Evolutionary conservation across 1,139 yeast species (phyloP).

Genomic region (Yamadazyma jaroonii): DNA sequence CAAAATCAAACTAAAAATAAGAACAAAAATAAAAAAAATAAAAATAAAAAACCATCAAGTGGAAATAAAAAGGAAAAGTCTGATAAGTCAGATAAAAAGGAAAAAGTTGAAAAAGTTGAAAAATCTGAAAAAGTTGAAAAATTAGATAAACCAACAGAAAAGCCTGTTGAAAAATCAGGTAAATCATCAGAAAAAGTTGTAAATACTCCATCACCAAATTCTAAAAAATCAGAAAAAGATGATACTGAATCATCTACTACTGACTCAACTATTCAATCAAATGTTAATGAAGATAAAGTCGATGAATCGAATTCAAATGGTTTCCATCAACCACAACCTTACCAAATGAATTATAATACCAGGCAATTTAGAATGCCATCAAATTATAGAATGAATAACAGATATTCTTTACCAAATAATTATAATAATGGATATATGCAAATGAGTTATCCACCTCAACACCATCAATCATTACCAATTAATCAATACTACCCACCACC

Average conservation of each 20-base stretch:
- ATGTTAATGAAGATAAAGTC: slow-evolving; percentile 8
- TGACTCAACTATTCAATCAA: background rate
- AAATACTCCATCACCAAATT: slow-evolving; percentile 6
- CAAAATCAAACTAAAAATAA: slow-evolving; percentile 29
- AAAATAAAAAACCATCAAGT: background rate
- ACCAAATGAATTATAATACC: slow-evolving; percentile 10
- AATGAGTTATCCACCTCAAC: slow-evolving; percentile 12
- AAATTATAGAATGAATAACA: slow-evolving; percentile 14
- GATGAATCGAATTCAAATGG: slow-evolving; percentile 8
- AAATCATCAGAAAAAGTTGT: slow-evolving; percentile 4
- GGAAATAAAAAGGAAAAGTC: slow-evolving; percentile 3
- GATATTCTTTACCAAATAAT: slow-evolving; percentile 14
- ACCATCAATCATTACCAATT: slow-evolving; percentile 15
- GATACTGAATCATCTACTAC: background rate
- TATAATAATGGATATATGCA: slow-evolving; percentile 13
- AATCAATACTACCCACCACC: slow-evolving; percentile 12
- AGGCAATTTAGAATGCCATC: slow-evolving; percentile 15
- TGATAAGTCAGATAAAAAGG: background rate
- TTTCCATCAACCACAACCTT: slow-evolving; percentile 9
- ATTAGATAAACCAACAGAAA: slow-evolving; percentile 5
- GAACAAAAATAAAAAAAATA: slow-evolving; percentile 19
- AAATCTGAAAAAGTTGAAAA: slow-evolving; percentile 6
- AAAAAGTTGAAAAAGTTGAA: slow-evolving; percentile 4
- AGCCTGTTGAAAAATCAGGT: background rate
- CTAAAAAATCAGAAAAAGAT: slow-evolving; percentile 6